A percentile compares a stretch with the other conserved stretches of the same genome.
Conservation (phyloP, 2,329 filamentous ascomycete species). For the Colletotrichum aenigma region DNA sequence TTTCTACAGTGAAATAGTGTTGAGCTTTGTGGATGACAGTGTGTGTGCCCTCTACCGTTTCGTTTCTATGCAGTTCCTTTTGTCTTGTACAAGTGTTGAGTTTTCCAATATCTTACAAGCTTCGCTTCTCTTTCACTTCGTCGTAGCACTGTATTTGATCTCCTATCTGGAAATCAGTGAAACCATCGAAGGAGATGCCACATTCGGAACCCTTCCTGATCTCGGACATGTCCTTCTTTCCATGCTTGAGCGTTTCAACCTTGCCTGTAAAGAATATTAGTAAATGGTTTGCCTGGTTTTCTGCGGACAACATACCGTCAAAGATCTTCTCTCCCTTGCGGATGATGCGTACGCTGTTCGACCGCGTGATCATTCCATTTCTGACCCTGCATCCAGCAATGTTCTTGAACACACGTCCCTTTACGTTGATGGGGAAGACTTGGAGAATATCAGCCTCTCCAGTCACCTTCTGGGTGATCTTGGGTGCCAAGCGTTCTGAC, state of each 20-base stretch:
- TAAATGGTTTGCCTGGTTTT: neutral
- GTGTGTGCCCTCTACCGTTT: neutral
- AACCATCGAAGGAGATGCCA: conserved; percentile 83
- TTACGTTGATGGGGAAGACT: conserved; percentile 83
- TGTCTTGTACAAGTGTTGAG: neutral
- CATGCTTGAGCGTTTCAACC: conserved; percentile 83
- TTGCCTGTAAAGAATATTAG: conserved; percentile 58
- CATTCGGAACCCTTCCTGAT: conserved; percentile 95
- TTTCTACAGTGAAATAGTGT: neutral
- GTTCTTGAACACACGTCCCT: conserved; percentile 70
- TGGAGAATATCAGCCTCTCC: conserved; percentile 89
- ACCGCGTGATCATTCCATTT: conserved; percentile 75
- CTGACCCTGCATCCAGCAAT: conserved; percentile 89
- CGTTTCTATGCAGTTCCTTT: neutral
- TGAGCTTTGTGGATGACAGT: neutral
- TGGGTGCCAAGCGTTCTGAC: conserved; percentile 70
- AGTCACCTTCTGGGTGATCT: conserved; percentile 70
- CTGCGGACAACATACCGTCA: conserved; percentile 70
- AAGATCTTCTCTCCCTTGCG: conserved; percentile 74
- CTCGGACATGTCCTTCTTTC: conserved; percentile 88
- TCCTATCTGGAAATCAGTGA: conserved; percentile 77
- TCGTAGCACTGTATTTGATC: conserved; percentile 91
- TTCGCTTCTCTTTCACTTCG: conserved; percentile 74
- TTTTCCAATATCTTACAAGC: conserved; percentile 26
- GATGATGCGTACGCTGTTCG: conserved; percentile 72